phyloP scores from a whole-genome alignment of 2,329 filamentous ascomycete species.

The Paracorniculantispora psalliotae region DNA sequence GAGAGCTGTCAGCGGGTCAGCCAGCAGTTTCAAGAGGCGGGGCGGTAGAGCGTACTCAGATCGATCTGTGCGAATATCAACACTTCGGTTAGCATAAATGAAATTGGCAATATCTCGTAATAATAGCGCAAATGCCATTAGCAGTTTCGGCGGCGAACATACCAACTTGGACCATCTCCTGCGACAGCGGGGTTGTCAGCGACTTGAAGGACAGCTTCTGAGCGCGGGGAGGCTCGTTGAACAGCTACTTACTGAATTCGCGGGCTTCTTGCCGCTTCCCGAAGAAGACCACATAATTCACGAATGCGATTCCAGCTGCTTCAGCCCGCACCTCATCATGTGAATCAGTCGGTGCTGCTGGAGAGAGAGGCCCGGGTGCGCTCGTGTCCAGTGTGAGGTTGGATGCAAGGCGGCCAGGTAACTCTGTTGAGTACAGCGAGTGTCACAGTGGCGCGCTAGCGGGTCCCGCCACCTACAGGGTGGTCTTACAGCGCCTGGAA shows the following conservation, averaged over 20 bases:
- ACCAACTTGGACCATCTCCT: constrained; percentile 99
- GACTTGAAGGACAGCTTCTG: constrained; percentile 19
- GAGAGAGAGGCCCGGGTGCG: constrained; percentile 16
- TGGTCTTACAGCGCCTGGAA: neutral
- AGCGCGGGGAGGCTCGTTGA: constrained; percentile 11
- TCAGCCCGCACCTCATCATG: constrained; percentile 28
- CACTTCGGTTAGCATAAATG: constrained; percentile 23
- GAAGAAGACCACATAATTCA: constrained; percentile 60
- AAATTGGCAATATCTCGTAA: neutral
- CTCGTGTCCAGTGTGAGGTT: constrained; percentile 17
- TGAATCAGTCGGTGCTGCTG: constrained; percentile 15
- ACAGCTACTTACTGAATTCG: constrained; percentile 58
- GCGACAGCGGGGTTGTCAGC: constrained; percentile 38
- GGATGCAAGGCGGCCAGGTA: constrained; percentile 2
- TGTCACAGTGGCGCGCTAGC: constrained; percentile 10
- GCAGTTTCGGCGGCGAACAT: constrained; percentile 32
- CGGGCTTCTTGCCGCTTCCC: constrained; percentile 62
- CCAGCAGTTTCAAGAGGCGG: constrained; percentile 9
- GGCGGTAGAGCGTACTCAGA: constrained; percentile 50
- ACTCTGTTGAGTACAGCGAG: constrained; percentile 12
- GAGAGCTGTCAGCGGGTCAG: constrained; percentile 53
- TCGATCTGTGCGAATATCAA: constrained; percentile 42
- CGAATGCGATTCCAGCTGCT: constrained; percentile 21
- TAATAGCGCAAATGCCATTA: neutral
- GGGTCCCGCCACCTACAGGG: neutral